Percentiles rank a stretch among this genome's conserved stretches.
Evolutionary conservation across 2,329 filamentous ascomycete species (phyloP).

Genomic region (Clarireedia monteithiana): DNA sequence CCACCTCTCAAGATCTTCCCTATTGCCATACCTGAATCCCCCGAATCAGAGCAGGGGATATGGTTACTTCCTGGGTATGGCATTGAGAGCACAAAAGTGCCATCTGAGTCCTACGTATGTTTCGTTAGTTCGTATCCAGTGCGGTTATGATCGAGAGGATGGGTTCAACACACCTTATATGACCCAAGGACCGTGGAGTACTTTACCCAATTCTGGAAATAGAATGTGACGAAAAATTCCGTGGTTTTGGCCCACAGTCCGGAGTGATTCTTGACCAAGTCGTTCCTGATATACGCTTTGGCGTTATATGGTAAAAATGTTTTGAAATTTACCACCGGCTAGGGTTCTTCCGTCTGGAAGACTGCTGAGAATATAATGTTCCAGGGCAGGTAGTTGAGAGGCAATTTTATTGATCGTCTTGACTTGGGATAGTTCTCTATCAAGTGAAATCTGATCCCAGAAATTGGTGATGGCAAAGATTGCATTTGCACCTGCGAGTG

Average conservation of each 20-base stretch:
- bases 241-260: background rate
- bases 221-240: background rate
- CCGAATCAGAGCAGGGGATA: background rate
- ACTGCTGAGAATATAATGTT: background rate
- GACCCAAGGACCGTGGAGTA: background rate
- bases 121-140: background rate
- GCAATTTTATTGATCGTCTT: background rate
- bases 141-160: background rate
- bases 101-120: background rate
- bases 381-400: background rate
- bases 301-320: background rate
- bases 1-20: background rate
- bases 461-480: slow-evolving; percentile 4
- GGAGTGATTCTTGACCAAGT: slow-evolving; percentile 1
- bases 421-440: background rate
- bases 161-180: background rate
- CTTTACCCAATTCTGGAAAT: slow-evolving; percentile 1
- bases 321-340: background rate
- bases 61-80: background rate
- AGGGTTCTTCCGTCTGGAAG: background rate
- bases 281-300: background rate
- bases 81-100: background rate
- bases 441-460: background rate
- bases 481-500: background rate
- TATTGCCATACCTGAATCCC: background rate